These are phyloP conservation scores for Fusarium circinatum DNA, from an alignment of 2,329 filamentous ascomycete species.

Conservation along the genomic window DNA sequence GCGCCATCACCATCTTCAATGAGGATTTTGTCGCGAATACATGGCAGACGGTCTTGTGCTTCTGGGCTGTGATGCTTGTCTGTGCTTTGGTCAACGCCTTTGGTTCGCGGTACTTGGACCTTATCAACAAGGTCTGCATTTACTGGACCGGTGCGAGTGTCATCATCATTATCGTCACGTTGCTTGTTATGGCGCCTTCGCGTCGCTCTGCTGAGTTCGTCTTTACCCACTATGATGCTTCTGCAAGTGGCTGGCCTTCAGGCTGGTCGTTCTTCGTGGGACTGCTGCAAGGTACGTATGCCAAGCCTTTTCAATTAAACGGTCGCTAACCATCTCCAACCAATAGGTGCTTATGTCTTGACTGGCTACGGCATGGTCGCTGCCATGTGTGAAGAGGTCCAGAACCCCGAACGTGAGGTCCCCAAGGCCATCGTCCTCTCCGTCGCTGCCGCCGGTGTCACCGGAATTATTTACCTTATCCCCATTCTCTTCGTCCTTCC, in stretches of 20 bases:
- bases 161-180: slow-evolving; percentile 74
- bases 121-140: slow-evolving; percentile 76
- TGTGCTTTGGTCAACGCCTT: slow-evolving; percentile 77
- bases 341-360: slow-evolving; percentile 51
- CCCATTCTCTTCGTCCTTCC: slow-evolving; percentile 82
- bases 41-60: slow-evolving; percentile 82
- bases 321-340: slow-evolving; percentile 9
- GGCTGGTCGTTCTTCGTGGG: slow-evolving; percentile 69
- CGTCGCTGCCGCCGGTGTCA: slow-evolving; percentile 71
- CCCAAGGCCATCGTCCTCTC: slow-evolving; percentile 75
- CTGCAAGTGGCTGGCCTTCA: slow-evolving; percentile 74
- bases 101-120: slow-evolving; percentile 66
- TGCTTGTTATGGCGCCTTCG: slow-evolving; percentile 71
- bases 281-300: slow-evolving; percentile 60
- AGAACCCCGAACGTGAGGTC: slow-evolving; percentile 68
- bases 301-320: background rate
- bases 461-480: slow-evolving; percentile 72
- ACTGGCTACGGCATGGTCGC: slow-evolving; percentile 64
- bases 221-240: slow-evolving; percentile 75
- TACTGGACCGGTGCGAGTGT: slow-evolving; percentile 79
- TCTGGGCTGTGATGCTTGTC: slow-evolving; percentile 71
- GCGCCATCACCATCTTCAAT: slow-evolving; percentile 73
- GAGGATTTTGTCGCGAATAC: slow-evolving; percentile 66
- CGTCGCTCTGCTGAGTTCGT: slow-evolving; percentile 74
- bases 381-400: slow-evolving; percentile 70